A percentile compares a stretch with the other conserved stretches of the same genome.
phyloP scores from a whole-genome alignment of 1,284 basidiomycete genomes.

The Moesziomyces sp. region DNA sequence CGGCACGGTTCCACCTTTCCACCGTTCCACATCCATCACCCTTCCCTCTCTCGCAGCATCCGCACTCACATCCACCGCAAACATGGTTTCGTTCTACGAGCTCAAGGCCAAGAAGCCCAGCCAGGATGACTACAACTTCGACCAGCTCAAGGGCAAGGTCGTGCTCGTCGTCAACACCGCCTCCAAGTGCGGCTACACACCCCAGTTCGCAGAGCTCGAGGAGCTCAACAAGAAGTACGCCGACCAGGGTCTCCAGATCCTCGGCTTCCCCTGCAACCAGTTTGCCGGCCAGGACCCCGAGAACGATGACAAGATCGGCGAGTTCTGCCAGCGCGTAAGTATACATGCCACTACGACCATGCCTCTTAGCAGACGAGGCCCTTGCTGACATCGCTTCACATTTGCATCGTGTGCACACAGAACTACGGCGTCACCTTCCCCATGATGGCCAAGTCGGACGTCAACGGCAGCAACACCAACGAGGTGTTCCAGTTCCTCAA shows the following conservation, averaged over 20 bases:
- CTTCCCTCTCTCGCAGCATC: background rate
- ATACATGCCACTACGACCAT: no score
- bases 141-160: constrained; percentile 71
- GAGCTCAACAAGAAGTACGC: constrained; percentile 84
- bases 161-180: constrained; percentile 73
- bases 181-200: constrained; percentile 75
- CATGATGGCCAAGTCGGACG: constrained; percentile 73
- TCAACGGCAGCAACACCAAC: constrained; percentile 83
- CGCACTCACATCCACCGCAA: constrained; percentile 2
- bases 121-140: constrained; percentile 58
- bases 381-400: background rate
- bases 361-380: no score
- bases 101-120: constrained; percentile 62
- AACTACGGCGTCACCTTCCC: constrained; percentile 67
- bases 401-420: constrained; percentile 7
- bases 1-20: background rate
- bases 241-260: constrained; percentile 78
- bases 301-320: constrained; percentile 58
- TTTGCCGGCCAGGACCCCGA: constrained; percentile 70
- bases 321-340: constrained; percentile 62
- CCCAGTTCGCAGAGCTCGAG: constrained; percentile 87
- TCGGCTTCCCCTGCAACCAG: constrained; percentile 94
- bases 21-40: constrained; percentile 1
- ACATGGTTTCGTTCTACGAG: constrained; percentile 65
- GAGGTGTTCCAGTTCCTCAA: constrained; percentile 89